phyloP scores from a whole-genome alignment of 345 rosid species.

The Pelargonium nanum region DNA sequence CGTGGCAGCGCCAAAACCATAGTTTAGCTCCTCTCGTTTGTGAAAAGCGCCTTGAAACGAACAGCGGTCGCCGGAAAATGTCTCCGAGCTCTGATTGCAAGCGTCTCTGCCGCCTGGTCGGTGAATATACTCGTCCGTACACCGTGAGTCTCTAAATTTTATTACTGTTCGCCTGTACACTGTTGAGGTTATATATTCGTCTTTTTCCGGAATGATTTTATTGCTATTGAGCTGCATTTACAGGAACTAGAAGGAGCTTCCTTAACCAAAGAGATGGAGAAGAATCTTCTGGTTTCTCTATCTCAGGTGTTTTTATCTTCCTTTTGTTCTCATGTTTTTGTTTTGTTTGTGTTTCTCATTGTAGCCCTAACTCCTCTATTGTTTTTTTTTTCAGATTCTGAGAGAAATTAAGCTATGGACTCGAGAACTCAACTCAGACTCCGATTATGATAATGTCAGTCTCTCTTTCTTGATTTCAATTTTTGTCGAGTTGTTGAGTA shows the following conservation, averaged over 20 bases:
- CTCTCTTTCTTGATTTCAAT: neutral
- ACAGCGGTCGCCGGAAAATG: conserved; percentile 19
- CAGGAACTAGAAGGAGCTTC: conserved; percentile 23
- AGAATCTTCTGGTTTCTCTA: conserved; percentile 37
- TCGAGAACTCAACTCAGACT: conserved; percentile 13
- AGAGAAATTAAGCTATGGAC: conserved; percentile 41
- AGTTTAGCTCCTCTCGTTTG: neutral
- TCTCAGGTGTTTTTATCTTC: conserved; percentile 33
- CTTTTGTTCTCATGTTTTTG: neutral
- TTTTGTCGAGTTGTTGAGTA: neutral
- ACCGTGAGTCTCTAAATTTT: conserved; percentile 19
- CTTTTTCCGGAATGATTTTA: neutral
- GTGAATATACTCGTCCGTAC: conserved; percentile 24
- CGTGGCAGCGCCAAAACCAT: no score
- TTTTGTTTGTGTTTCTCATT: neutral
- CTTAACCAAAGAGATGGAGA: conserved; percentile 30
- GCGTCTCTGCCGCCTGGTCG: conserved; percentile 37
- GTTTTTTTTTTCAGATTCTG: conserved; percentile 20
- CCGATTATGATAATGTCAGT: conserved; percentile 14
- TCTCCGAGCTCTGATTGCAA: conserved; percentile 13
- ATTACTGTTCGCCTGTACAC: neutral
- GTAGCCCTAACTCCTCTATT: neutral
- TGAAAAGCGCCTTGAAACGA: neutral
- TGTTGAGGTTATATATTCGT: neutral
- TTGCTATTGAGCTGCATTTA: conserved; percentile 1